These are phyloP conservation scores for Syncephalastrum racemosum DNA, from an alignment of 371 early-diverging fungal genomes.

Conservation along the genomic window DNA sequence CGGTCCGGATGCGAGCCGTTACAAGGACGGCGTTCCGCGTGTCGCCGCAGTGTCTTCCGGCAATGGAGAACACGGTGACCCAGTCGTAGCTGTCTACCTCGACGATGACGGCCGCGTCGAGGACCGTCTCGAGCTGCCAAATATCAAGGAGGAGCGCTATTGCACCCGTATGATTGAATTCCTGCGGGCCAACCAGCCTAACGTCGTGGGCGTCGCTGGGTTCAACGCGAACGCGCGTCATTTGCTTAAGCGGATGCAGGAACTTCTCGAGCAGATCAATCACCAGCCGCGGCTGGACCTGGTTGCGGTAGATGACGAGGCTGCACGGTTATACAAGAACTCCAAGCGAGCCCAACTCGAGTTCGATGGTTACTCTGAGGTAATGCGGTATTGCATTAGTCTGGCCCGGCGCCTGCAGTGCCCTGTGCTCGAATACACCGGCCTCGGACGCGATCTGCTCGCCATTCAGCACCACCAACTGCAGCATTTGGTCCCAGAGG, in stretches of 20 bases:
- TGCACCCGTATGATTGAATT: constrained; percentile 59
- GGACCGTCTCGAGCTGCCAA: constrained; percentile 64
- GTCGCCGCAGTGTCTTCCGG: constrained; percentile 87
- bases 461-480: constrained; percentile 72
- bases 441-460: constrained; percentile 73
- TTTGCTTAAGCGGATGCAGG: constrained; percentile 67
- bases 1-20: constrained; percentile 44
- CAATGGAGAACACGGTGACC: constrained; percentile 68
- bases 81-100: constrained; percentile 73
- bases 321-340: constrained; percentile 81
- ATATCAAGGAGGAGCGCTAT: constrained; percentile 60
- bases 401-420: constrained; percentile 87
- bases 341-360: constrained; percentile 75
- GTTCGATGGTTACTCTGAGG: constrained; percentile 62
- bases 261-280: constrained; percentile 57
- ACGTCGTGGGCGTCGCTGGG: constrained; percentile 85
- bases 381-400: constrained; percentile 86
- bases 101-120: constrained; percentile 76
- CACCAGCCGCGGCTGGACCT: constrained; percentile 31
- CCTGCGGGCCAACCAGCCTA: constrained; percentile 64
- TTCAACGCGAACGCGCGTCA: constrained; percentile 72
- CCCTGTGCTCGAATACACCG: constrained; percentile 82
- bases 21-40: constrained; percentile 62
- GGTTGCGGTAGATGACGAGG: constrained; percentile 82
- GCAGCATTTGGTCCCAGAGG: constrained; percentile 75